Conservation (phyloP, 768 basidiomycete genomes). For the Suillus subalutaceus region DNA sequence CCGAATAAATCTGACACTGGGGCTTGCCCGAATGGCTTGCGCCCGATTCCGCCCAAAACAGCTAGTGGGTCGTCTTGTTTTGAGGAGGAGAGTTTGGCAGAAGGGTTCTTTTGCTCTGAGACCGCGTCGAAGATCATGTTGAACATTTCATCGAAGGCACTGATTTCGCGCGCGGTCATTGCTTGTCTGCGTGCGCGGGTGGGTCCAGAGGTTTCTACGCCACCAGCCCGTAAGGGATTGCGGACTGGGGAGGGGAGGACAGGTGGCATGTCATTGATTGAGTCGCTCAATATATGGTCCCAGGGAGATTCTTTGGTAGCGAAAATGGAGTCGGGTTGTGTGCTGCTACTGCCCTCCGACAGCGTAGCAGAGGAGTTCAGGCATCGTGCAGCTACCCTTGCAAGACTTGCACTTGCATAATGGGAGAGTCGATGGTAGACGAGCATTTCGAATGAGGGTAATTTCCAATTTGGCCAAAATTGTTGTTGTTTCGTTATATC, state of each 20-base stretch:
- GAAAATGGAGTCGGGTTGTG: slow-evolving; percentile 35
- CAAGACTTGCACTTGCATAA: slow-evolving; percentile 7
- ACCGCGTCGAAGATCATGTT: slow-evolving; percentile 66
- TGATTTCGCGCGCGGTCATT: slow-evolving; percentile 70
- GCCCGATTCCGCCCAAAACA: slow-evolving; percentile 14
- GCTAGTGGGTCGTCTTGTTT: not conserved
- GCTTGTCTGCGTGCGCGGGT: slow-evolving; percentile 46
- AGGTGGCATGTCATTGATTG: slow-evolving; percentile 36
- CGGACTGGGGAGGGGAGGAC: slow-evolving; percentile 23
- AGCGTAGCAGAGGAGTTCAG: not conserved
- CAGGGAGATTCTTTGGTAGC: slow-evolving; percentile 42
- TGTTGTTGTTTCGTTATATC: not conserved
- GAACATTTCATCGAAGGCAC: slow-evolving; percentile 74
- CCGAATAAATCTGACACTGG: slow-evolving; percentile 54
- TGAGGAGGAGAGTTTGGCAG: slow-evolving; percentile 14
- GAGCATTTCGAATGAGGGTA: slow-evolving; percentile 20
- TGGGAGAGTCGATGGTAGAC: slow-evolving; percentile 17
- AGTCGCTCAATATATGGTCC: slow-evolving; percentile 56
- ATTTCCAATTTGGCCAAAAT: not conserved
- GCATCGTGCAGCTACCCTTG: slow-evolving; percentile 11
- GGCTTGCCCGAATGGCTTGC: slow-evolving; percentile 19
- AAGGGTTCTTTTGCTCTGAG: slow-evolving; percentile 34
- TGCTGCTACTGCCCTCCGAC: not conserved
- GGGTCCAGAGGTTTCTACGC: not conserved
- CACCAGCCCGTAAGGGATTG: slow-evolving; percentile 18